phyloP scores from a whole-genome alignment of 164 flowering plant species.

The Santalum album region DNA sequence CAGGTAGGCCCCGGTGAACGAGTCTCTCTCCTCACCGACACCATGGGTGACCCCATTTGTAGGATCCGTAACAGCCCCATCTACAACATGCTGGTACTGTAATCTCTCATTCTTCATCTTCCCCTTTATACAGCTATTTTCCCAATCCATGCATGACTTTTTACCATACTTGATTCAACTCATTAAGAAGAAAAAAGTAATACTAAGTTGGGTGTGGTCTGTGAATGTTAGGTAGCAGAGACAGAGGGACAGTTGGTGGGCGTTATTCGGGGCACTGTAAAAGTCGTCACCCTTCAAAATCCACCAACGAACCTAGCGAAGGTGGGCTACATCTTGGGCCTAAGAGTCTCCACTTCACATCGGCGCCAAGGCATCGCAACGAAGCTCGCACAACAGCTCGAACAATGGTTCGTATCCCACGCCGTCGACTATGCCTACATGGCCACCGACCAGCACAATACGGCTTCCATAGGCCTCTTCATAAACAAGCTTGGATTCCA shows the following conservation, averaged over 20 bases:
- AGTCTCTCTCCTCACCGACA: constrained; percentile 44
- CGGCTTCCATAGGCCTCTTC: constrained; percentile 56
- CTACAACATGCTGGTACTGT: constrained; percentile 54
- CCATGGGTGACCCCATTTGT: constrained; percentile 70
- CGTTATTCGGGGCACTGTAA: constrained; percentile 56
- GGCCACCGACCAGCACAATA: constrained; percentile 69
- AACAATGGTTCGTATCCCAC: constrained; percentile 52
- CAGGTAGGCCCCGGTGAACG: constrained; percentile 45
- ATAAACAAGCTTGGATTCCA: constrained; percentile 29
- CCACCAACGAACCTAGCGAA: constrained; percentile 18
- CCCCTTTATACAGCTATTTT: not conserved
- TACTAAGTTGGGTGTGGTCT: too few relatives aligned
- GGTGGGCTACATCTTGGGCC: constrained; percentile 59
- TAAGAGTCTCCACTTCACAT: constrained; percentile 47
- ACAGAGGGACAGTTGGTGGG: constrained; percentile 47
- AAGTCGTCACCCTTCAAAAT: constrained; percentile 24
- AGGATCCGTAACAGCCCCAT: constrained; percentile 51
- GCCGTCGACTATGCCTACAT: constrained; percentile 54
- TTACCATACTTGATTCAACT: not conserved
- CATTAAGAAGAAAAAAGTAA: too few relatives aligned
- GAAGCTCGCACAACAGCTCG: constrained; percentile 34
- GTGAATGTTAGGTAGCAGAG: constrained; percentile 48
- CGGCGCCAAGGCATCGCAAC: constrained; percentile 47
- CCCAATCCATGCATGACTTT: not conserved
- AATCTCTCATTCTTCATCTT: not conserved